Conservation (phyloP, 345 rosid genomes). For the Erodium maritimum region DNA sequence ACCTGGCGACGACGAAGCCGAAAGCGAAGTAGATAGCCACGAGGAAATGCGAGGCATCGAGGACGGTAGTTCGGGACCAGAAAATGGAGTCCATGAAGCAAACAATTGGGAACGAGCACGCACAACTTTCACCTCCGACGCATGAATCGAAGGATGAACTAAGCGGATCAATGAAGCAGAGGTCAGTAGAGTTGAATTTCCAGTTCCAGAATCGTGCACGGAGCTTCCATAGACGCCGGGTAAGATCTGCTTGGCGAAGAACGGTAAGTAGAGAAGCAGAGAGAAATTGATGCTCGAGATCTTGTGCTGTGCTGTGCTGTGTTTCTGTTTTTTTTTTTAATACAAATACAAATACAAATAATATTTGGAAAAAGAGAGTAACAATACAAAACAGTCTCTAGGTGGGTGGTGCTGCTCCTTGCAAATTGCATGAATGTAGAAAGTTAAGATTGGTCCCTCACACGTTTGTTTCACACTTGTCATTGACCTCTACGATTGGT, state of each 20-base stretch:
- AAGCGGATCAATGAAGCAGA: not conserved
- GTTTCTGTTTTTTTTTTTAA: too few relatives aligned
- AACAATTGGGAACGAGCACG: not conserved
- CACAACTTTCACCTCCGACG: not conserved
- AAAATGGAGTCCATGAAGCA: constrained; percentile 37
- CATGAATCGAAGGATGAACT: constrained; percentile 6
- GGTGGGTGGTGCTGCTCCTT: too few relatives aligned
- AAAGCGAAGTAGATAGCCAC: constrained; percentile 52
- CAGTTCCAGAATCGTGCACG: not conserved
- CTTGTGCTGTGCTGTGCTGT: not conserved
- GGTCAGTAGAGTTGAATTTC: not conserved
- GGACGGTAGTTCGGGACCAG: constrained; percentile 23
- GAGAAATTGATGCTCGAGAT: not conserved
- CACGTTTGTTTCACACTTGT: too few relatives aligned
- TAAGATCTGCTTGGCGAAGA: not conserved
- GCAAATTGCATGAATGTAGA: too few relatives aligned
- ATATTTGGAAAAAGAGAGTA: not conserved
- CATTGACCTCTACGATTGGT: too few relatives aligned
- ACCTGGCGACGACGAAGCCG: constrained; percentile 45
- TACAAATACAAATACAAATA: too few relatives aligned
- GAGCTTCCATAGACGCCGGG: not conserved
- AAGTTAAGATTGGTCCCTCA: too few relatives aligned
- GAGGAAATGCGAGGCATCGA: constrained; percentile 40
- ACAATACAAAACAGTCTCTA: too few relatives aligned
- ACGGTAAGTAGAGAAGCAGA: not conserved